Conservation (phyloP, 192 early-diverging fungal species). For the Coemansia sp. region DNA sequence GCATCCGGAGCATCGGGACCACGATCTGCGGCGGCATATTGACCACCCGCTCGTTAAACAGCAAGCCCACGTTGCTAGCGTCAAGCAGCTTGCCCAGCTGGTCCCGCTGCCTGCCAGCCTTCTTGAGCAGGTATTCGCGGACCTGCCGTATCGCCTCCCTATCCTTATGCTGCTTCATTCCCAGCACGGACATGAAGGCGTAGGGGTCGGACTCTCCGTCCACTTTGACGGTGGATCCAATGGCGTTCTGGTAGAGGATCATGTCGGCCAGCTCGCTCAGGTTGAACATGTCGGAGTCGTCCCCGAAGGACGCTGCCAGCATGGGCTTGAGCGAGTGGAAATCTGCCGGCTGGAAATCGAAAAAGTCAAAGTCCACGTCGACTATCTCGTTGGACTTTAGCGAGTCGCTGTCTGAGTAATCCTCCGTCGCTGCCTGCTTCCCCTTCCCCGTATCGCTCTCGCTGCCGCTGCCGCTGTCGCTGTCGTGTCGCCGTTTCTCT, state of each 20-base stretch:
- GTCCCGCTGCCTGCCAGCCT: slow-evolving; percentile 37
- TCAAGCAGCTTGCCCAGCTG: slow-evolving; percentile 31
- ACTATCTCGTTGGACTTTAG: slow-evolving; percentile 49
- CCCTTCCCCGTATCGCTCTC: slow-evolving; percentile 3
- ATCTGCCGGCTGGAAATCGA: slow-evolving; percentile 82
- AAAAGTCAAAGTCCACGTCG: slow-evolving; percentile 95
- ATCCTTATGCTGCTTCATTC: slow-evolving; percentile 63
- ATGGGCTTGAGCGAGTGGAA: slow-evolving; percentile 90
- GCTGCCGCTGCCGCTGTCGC: slow-evolving; percentile 13
- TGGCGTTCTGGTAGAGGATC: slow-evolving; percentile 67
- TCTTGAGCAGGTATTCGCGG: slow-evolving; percentile 65
- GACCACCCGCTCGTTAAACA: slow-evolving; percentile 86
- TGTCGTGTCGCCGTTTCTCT: slow-evolving; percentile 23
- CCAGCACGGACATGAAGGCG: slow-evolving; percentile 76
- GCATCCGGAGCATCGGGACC: slow-evolving; percentile 88
- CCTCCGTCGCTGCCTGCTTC: neutral
- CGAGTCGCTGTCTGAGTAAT: neutral
- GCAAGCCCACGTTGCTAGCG: slow-evolving; percentile 55
- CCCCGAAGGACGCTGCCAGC: slow-evolving; percentile 72
- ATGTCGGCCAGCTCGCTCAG: slow-evolving; percentile 78
- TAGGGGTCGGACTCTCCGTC: slow-evolving; percentile 78
- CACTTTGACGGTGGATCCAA: slow-evolving; percentile 89
- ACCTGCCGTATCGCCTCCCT: slow-evolving; percentile 56
- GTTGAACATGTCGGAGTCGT: slow-evolving; percentile 74
- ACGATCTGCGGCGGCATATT: slow-evolving; percentile 95